Base-by-base conservation (phyloP, 345 rosid genomes). In the Rhodamnia argentea region DNA sequence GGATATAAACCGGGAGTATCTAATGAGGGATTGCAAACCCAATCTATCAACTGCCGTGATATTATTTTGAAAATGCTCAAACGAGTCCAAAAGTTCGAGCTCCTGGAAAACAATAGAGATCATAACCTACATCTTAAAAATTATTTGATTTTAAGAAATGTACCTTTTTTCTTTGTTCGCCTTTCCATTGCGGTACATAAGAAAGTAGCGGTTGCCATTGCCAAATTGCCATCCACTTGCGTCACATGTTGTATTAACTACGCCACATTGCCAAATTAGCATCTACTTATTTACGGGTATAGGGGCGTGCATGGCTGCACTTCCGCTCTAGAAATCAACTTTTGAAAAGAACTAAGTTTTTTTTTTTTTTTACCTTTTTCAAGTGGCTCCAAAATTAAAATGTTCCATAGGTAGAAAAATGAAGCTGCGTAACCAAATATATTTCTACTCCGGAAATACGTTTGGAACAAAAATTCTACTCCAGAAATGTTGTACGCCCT, bases 11-110 rank as follows among this genome's bases (percentile, higher is more conserved):
- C 13, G 5, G 5, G 42, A 62, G 75, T 29, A 29, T 62, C 5
- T 3, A 0, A 14, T 27, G 40, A 10, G 22, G 7, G 37, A 62
- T 3, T 27, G 11, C 40, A 62, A 14, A 62, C 20, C 14, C 74
- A 27, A 62, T 62, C 40, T 8, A 7, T 10, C 18, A 54, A 54
- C 20, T 14, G 2, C 3, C 13, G 14, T 60, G 40, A 27, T 27
- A 14, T 2, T 0, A 27, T 0, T 0, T 7, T 62, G 3, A 62
- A 18, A 62, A 15, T 56, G n/a, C 27, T 62, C 1, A 7, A 7
- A 14, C 0, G 1, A 10, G 22, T 62, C 42, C 22, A 29, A 29
- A 62, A 62, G 11, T 27, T 62, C 14, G 75, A 62, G 10, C 4
- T 29, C 11, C 7, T 27, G 37, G 3, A 60, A 13, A 29, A 7